Base-by-base conservation (phyloP, 164 flowering plant species). In the Stephania cephalantha region DNA sequence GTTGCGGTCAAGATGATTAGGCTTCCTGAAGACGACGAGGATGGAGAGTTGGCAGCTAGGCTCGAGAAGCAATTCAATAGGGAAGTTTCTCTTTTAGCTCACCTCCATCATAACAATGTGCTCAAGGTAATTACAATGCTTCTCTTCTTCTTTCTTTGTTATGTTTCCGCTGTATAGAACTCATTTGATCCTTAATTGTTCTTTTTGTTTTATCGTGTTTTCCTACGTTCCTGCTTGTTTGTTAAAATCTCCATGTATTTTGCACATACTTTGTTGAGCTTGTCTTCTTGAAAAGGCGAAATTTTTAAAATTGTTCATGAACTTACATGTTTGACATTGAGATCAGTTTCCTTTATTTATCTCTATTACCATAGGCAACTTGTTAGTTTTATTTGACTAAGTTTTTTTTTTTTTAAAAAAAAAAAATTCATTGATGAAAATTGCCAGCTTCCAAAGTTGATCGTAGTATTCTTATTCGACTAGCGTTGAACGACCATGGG, bases 1-100 rank as follows among this genome's bases (percentile, higher is more conserved):
- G 97, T 91, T 76, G 98, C 97, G 3, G 90, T 92, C 20, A 94
- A 94, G 74, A 84, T 94, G 72, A 86, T 90, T 58, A 79, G 82
- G 48, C 83, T 83, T 30, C 96, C 97, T 4, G 97, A 91, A 83
- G 90, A 90, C 83, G 93, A 90, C 73, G 94, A 90, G 82, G 85
- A 84, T 79, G 90, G 87, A 82, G 81, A 44, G 35, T 69, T 90
- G 82, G 85, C 84, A 1, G 86, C 84, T 80, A 82, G 84, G 50
- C 76, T 94, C 58, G 90, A 90, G 86, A 88, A 89, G 70, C 92
- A 94, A 71, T 94, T 87, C 75, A 85, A 46, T 13, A 82, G 90
- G 52, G 98, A 94, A 84, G 93, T 89, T n/a, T 72, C 87, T 52
- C 86, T 88, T 76, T 78, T 95, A 63, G 87, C 92, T 64, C 88